Base-by-base conservation (phyloP, 1,139 yeast species). In the Kodamaea anthophila region DNA sequence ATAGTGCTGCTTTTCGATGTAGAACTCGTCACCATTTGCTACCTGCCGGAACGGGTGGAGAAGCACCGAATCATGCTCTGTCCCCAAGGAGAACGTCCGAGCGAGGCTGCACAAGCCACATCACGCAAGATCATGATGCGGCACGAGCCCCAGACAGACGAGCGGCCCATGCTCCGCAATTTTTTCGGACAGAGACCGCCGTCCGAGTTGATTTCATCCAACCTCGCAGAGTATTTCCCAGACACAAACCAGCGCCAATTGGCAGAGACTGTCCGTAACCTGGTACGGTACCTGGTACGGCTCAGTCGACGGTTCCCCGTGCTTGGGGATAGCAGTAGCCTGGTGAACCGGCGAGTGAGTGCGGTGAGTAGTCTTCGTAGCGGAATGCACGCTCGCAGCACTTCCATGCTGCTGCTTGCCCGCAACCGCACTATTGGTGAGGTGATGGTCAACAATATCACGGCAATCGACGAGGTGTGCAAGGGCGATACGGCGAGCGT, bases 131-230 rank as follows among this genome's bases (percentile, higher is more conserved):
- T 64, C 14, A 46, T 58, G 55, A 34, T 51, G 33, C 50, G 61
- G 44, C 48, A 64, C 52, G 70, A 52, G 42, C 54, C 46, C 35
- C 40, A 41, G 18, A 5, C 4, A 13, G 26, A 23, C 8, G 26
- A 15, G n/a, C 41, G 43, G 30, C 42, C 48, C 2, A 51, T 55
- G 3, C 60, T 65, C 55, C 70, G 72, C 40, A 71, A 71, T 38
- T 74, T 85, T 40, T 81, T 82, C 49, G 94, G 94, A 10, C 96
- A 86, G 49, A 68, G 97, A 46, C 98, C 98, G 9, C 91, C 96
- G 2, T 80, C 93, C 40, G 96, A 87, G 50, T 71, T 87, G 47
- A 91, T 91, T 41, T 85, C 96, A 1, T 79, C 91, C 9, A 87
- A 91, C 49, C 63, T 91, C 44, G 82, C 87, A 1, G 96, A 88